Percentiles rank a stretch among this genome's conserved stretches.
These are phyloP conservation scores for Monilinia fructicola DNA, from an alignment of 2,329 filamentous ascomycete genomes.

Conservation along the genomic window DNA sequence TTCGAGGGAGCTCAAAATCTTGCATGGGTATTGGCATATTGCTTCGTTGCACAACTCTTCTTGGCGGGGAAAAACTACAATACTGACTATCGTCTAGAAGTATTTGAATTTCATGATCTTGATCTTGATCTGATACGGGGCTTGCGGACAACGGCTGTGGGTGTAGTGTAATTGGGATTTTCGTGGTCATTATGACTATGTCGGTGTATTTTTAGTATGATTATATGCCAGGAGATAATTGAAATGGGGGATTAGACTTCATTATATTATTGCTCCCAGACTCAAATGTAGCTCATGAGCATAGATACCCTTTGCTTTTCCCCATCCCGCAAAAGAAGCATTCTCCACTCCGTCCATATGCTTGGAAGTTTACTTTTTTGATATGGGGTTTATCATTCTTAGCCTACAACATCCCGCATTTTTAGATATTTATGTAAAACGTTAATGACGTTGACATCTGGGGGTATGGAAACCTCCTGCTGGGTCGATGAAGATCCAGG, in stretches of 20 bases:
- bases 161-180: background rate
- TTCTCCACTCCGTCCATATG: background rate
- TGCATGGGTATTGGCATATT: slow-evolving; percentile 3
- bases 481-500: background rate
- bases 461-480: background rate
- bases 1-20: background rate
- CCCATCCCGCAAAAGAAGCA: background rate
- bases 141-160: background rate
- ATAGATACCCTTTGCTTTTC: background rate
- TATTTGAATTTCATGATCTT: background rate
- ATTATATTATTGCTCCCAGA: background rate
- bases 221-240: background rate
- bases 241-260: background rate
- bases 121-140: background rate
- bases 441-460: slow-evolving; percentile 2
- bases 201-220: background rate
- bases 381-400: background rate
- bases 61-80: background rate
- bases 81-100: slow-evolving; percentile 7
- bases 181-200: background rate
- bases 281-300: background rate
- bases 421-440: background rate
- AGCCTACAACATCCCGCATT: background rate
- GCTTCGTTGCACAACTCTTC: slow-evolving; percentile 3
- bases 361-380: background rate